Percentiles rank a stretch among this genome's conserved stretches.
Evolutionary conservation across 768 basidiomycete species (phyloP).

Genomic region (Leccinum sublutescens): DNA sequence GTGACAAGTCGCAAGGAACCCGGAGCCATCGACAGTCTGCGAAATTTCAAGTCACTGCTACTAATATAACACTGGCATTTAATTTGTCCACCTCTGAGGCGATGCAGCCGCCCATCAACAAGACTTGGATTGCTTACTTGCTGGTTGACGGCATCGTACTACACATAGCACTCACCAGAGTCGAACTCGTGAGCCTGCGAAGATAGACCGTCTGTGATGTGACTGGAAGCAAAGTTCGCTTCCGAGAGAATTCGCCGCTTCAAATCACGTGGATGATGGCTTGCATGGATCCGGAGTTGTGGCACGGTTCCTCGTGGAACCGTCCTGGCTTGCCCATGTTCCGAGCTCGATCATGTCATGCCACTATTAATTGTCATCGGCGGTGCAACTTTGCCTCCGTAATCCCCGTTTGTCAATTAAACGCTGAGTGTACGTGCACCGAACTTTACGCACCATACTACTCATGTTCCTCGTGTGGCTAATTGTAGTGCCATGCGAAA

Average conservation of each 20-base stretch:
- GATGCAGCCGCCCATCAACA: background rate
- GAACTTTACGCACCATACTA: background rate
- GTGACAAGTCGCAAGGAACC: background rate
- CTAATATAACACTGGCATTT: background rate
- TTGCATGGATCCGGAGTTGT: background rate
- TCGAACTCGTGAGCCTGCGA: background rate
- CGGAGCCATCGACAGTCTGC: background rate
- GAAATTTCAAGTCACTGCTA: background rate
- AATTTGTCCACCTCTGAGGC: background rate
- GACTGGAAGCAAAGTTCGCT: background rate
- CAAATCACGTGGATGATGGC: background rate
- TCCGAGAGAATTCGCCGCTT: background rate
- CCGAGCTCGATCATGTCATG: background rate
- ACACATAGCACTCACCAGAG: background rate
- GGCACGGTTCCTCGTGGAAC: conserved; percentile 1
- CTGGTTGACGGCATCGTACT: background rate
- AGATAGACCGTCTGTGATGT: background rate
- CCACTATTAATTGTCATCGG: background rate
- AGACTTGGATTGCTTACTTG: background rate
- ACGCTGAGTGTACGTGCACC: background rate
- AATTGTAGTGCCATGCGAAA: background rate
- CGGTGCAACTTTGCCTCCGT: background rate
- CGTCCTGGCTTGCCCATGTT: background rate
- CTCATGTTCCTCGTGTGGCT: background rate
- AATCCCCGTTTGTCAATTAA: background rate